phyloP scores from a whole-genome alignment of 805 yeast genomes.

The Lipomyces orientalis region DNA sequence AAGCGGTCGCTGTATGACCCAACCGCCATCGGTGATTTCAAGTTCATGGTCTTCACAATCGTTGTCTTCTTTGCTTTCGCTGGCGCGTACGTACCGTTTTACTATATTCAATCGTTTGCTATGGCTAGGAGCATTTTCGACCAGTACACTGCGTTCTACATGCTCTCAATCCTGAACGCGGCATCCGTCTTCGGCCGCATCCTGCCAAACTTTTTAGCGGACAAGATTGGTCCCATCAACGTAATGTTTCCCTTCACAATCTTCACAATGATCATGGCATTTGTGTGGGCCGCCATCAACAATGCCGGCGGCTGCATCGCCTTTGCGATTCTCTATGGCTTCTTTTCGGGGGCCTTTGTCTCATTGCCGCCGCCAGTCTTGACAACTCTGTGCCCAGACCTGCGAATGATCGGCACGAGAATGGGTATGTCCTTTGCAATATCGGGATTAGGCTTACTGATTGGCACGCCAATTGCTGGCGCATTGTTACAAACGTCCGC shows the following conservation, averaged over 20 bases:
- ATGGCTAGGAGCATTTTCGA: constrained; percentile 29
- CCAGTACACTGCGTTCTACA: constrained; percentile 39
- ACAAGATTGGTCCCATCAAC: constrained; percentile 56
- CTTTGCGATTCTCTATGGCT: constrained; percentile 44
- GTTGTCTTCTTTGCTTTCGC: constrained; percentile 42
- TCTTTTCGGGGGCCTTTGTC: constrained; percentile 45
- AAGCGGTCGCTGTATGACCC: constrained; percentile 26
- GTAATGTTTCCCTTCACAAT: constrained; percentile 45
- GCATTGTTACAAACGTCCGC: constrained; percentile 41
- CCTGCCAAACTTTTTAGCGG: constrained; percentile 56
- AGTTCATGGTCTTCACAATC: constrained; percentile 39
- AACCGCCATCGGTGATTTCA: constrained; percentile 42
- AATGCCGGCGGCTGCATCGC: constrained; percentile 42
- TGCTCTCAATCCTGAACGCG: constrained; percentile 46
- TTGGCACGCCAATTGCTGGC: constrained; percentile 46
- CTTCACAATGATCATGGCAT: constrained; percentile 42
- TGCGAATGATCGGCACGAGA: constrained; percentile 42
- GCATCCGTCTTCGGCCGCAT: constrained; percentile 57
- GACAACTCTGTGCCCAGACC: constrained; percentile 40
- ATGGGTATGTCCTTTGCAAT: constrained; percentile 69
- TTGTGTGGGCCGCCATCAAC: constrained; percentile 47
- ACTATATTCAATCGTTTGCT: constrained; percentile 44
- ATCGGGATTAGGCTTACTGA: constrained; percentile 56
- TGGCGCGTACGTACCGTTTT: constrained; percentile 45
- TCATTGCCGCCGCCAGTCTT: constrained; percentile 46